Evolutionary conservation across 2,329 filamentous ascomycete species (phyloP), one percentile per base, ranked within the genome.

Genomic region (Ophiostoma fasciatum): DNA sequence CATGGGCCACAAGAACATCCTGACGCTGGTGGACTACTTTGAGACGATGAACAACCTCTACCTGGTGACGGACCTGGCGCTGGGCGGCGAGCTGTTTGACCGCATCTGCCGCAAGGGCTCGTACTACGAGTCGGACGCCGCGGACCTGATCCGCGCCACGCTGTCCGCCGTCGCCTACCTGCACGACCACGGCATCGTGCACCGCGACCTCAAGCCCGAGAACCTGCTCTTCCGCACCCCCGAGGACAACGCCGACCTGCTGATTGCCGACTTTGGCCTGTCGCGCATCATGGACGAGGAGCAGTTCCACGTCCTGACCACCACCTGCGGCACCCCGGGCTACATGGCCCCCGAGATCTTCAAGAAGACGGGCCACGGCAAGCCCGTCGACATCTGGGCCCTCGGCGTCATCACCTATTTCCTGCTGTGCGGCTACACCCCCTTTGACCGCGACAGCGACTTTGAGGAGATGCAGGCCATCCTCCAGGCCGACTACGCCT

Each of bases 261-360:
- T 98, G 40, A 98, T 98, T 54, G 90, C 90, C 43, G 90, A 98
- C 56, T 98, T 98, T 57, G 90, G 90, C 9, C 66, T 98, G 33
- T 90, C 81, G 19, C 75, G 90, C 40, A 94, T 98, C 60, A 96
- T 98, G 88, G 90, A 98, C 53, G 90, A 96, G 60, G 85, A 94
- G 59, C 83, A 94, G 54, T 96, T 96, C 58, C 90, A 96, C 54
- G 88, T 96, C 21, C 64, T 98, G 43, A 98, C 90, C 10, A 98
- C 90, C 1, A 98, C 90, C 2, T 98, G 90, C 55, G 90, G 90
- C 41, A 98, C 90, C 2, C 90, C 90, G 4, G 90, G 90, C 33
- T 98, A 98, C 60, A 98, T 98, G 90, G 90, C 90, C 3, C 90
- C 90, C 17, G 90, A 98, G 57, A 98, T 98, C 51, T 98, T 98